Base-by-base conservation (phyloP, 495 filamentous ascomycete species). In the Penicillium antarcticum region DNA sequence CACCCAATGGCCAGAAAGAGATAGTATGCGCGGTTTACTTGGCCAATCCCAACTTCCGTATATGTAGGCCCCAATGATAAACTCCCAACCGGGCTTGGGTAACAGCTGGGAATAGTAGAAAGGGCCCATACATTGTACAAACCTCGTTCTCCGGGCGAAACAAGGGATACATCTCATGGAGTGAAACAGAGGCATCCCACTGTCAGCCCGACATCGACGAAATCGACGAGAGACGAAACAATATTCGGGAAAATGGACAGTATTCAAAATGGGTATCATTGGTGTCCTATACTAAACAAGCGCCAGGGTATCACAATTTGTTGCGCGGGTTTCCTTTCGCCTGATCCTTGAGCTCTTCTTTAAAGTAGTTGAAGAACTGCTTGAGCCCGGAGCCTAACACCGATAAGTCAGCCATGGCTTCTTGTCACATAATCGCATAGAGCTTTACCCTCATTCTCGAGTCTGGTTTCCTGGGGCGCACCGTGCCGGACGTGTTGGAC, bases 281-380 rank as follows among this genome's bases (percentile, higher is more conserved):
- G 41, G 32, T 39, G 34, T 52, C 32, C 43, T 55, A n/a, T 36
- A 56, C 36, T 50, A 52, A 33, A 26, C 32, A 47, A 51, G 21
- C 37, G 41, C 19, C 31, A 36, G 21, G 8, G 7, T 38, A 43
- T 71, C 55, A 70, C 24, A 62, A 54, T 52, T 72, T 75, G 44
- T 71, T 62, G 41, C 66, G 57, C 29, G 71, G 68, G 26, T 71
- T 73, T 11, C 73, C 74, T 50, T 78, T 74, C 32, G 82, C 63
- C 48, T 82, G 79, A 39, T 84, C 73, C 57, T 78, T 79, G 42
- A 86, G 66, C 57, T 86, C 82, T 50, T 86, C 80, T 47, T 74
- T 68, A 62, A 82, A 86, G 50, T 79, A 74, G 26, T 71, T 51
- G 9, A 82, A 17, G 56, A 86, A 87, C 40, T 71, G 60, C 56